Evolutionary conservation across 2,329 filamentous ascomycete genomes (phyloP).

Genomic region (Aureobasidium leucospermi): DNA sequence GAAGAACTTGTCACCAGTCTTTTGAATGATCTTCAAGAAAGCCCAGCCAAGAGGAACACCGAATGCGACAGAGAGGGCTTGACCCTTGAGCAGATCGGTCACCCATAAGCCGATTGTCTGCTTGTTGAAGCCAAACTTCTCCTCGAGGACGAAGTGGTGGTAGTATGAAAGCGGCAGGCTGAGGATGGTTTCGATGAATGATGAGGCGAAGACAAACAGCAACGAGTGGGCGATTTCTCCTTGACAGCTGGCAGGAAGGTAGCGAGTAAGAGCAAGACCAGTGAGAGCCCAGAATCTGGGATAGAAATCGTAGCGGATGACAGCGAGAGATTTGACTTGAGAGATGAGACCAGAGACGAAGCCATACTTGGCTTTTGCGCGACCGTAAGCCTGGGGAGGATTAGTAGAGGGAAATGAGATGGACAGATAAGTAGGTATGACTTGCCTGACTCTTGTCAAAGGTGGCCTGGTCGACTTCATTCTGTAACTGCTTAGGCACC

Average conservation of each 20-base stretch:
- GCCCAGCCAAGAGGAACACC: constrained; percentile 83
- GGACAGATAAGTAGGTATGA: constrained; percentile 18
- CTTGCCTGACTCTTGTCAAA: constrained; percentile 83
- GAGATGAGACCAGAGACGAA: constrained; percentile 74
- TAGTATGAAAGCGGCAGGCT: constrained; percentile 80
- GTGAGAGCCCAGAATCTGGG: constrained; percentile 84
- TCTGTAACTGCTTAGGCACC: constrained; percentile 77
- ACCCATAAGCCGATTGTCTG: constrained; percentile 85
- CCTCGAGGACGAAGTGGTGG: constrained; percentile 90
- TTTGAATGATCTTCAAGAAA: constrained; percentile 89
- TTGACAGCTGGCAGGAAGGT: constrained; percentile 68
- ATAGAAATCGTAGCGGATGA: constrained; percentile 85
- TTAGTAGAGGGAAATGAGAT: constrained; percentile 9
- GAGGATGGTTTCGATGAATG: constrained; percentile 70
- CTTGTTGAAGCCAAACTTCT: constrained; percentile 98
- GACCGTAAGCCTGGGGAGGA: constrained; percentile 65
- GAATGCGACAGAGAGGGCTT: constrained; percentile 70
- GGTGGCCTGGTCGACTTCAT: constrained; percentile 81
- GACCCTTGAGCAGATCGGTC: constrained; percentile 84
- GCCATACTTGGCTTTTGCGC: constrained; percentile 87
- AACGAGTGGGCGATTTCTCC: constrained; percentile 94
- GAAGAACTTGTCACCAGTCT: constrained; percentile 91
- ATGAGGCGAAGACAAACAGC: constrained; percentile 82
- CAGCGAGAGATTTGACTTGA: constrained; percentile 79
- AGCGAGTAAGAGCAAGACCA: constrained; percentile 64